Evolutionary conservation across 352 stramenopile species (phyloP).

Genomic region (Phytophthora pluvialis): DNA sequence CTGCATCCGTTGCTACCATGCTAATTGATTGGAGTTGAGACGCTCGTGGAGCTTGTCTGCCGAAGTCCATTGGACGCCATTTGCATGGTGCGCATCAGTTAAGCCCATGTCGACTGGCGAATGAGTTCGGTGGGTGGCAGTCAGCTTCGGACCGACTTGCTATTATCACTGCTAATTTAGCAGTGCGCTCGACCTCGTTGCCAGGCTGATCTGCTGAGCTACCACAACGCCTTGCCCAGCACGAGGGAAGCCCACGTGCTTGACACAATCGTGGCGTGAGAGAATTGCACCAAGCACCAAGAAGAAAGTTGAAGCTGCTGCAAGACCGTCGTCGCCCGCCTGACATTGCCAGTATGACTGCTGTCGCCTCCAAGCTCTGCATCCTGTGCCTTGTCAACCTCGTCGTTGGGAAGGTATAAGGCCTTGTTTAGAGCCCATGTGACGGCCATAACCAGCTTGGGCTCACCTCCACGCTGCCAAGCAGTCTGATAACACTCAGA

Average conservation of each 20-base stretch:
- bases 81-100: too few species aligned
- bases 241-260: not conserved
- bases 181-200: not conserved
- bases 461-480: too few species aligned
- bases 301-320: conserved; percentile 18
- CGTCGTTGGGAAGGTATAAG: too few species aligned
- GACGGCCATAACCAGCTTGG: too few species aligned
- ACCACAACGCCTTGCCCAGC: not conserved
- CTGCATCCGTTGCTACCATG: too few species aligned
- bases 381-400: too few species aligned
- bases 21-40: too few species aligned
- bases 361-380: too few species aligned
- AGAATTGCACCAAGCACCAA: conserved; percentile 17
- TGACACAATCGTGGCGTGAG: conserved; percentile 10
- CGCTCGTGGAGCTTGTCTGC: too few species aligned
- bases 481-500: not conserved
- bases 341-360: not conserved
- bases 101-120: not conserved
- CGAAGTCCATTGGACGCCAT: too few species aligned
- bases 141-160: not conserved
- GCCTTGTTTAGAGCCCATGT: too few species aligned
- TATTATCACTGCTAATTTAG: not conserved
- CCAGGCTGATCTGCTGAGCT: too few species aligned
- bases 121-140: not conserved
- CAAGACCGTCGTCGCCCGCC: not conserved